Conservation (phyloP, 2,329 filamentous ascomycete genomes). For the Hypoxylon sp. region DNA sequence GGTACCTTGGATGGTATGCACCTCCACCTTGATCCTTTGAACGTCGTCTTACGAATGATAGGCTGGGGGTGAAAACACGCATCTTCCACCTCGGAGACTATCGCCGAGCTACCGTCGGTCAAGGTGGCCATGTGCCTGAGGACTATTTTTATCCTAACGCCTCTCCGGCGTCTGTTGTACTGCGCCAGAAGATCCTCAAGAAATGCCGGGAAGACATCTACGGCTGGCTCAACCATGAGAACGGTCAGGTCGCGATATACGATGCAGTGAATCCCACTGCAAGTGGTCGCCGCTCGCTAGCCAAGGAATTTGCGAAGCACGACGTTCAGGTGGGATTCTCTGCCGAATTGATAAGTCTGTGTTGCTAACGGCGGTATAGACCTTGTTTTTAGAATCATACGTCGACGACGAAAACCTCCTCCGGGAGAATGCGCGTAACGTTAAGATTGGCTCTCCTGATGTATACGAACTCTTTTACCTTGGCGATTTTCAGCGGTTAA, state of each 20-base stretch:
- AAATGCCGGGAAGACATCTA: conserved; percentile 98
- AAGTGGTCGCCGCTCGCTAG: conserved; percentile 80
- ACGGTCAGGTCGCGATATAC: conserved; percentile 97
- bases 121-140: conserved; percentile 84
- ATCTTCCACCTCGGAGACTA: conserved; percentile 99
- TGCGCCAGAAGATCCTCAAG: conserved; percentile 96
- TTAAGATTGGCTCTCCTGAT: conserved; percentile 97
- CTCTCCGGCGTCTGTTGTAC: conserved; percentile 87
- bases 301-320: conserved; percentile 97
- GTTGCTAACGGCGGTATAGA: conserved; percentile 59
- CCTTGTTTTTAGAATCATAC: conserved; percentile 94
- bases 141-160: conserved; percentile 99
- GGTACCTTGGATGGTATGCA: conserved; percentile 85
- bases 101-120: conserved; percentile 86
- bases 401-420: conserved; percentile 94
- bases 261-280: conserved; percentile 95
- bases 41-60: conserved; percentile 45
- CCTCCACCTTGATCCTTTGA: not conserved
- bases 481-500: not conserved
- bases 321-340: conserved; percentile 77
- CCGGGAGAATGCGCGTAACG: conserved; percentile 93
- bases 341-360: not conserved
- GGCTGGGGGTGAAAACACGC: conserved; percentile 96
- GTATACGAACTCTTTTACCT: conserved; percentile 53
- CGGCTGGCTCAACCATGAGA: conserved; percentile 94